Evolutionary conservation across 495 filamentous ascomycete genomes (phyloP), one percentile per base, ranked within the genome.

Genomic region (Aspergillus ellipticus): DNA sequence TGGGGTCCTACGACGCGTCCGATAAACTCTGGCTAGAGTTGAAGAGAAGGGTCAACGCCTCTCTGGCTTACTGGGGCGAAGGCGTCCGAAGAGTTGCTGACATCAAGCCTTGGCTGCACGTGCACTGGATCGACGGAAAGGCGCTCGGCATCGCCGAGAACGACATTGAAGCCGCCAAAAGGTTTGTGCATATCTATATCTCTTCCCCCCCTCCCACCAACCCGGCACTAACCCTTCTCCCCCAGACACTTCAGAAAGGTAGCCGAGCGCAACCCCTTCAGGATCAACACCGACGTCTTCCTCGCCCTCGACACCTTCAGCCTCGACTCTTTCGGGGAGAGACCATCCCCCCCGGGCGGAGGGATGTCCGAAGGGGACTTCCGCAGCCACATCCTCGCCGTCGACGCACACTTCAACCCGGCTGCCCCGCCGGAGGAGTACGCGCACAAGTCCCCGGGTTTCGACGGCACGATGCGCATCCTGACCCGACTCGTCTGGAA

Each of bases 121-220:
- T 75, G 5, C 57, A 69, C 9, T 75, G 72, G 72, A 42, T 70
- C 5, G 68, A 72, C 57, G 68, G 72, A 3, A 61, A 64, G 8
- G 62, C 59, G 8, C 43, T 65, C 2, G 56, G 57, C 1, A 55
- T 74, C 17, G 11, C 59, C 2, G 64, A 67, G 28, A 58, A 54
- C 0, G 64, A 70, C 51, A 46, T 69, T 15, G 56, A 66, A 20
- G 68, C 65, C 13, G 65, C 65, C 1, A 70, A 61, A 45, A 52
- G 53, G 70, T 71, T 16, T 16, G n/a, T 43, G 9, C 26, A 0
- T 15, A 1, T 0, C 13, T 8, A 16, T n/a, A 6, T 0, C 22
- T 5, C 28, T n/a, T 29, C 3, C 6, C n/a, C n/a, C n/a, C n/a
- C n/a, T n/a, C n/a, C n/a, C n/a, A n/a, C n/a, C n/a, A n/a, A n/a